Evolutionary conservation across 805 yeast species (phyloP), one percentile per base, ranked within the genome.

Genomic region (Cyberlindnera japonica): DNA sequence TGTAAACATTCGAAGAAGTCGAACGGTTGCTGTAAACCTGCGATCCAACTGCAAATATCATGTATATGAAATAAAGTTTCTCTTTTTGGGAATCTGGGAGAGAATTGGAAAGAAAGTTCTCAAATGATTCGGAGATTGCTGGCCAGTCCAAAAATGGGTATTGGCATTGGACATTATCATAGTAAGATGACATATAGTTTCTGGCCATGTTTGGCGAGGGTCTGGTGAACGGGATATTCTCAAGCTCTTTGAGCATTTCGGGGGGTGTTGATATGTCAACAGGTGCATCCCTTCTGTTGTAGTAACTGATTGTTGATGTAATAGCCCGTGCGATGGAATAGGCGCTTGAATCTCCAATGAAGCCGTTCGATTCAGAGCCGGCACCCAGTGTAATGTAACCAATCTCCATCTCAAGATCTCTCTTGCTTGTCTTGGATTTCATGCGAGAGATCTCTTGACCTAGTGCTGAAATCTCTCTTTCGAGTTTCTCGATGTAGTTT

Each of bases 401-500:
- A 18, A 61, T 54, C 22, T 61, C 65, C 45, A 53, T 50, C 21
- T 58, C 57, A 10, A 59, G 42, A 20, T 43, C 37, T 29, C 31
- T 32, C 13, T 25, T 24, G 8, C 14, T 8, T 10, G 35, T 14
- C 20, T 23, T 33, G 14, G 8, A 8, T 13, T 20, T 13, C 13
- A 21, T 14, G 17, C 5, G n/a, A 9, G 28, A 13, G 12, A 27
- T 46, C 51, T 29, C 48, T 36, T 38, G 7, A 6, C 25, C 13
- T 4, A 20, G 24, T 6, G 24, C 9, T 24, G 34, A 10, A 5
- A 59, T 38, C 25, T 63, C 48, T 23, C 59, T 63, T 49, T 75
- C 80, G 39, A 75, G 53, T 33, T 55, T 63, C 26, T 65, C 65
- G 4, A 74, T 55, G 48, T 74, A 71, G 35, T 72, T 62, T 20